Base-by-base conservation (phyloP, 306 rosid genomes). In the Pterocarpus santalinus region DNA sequence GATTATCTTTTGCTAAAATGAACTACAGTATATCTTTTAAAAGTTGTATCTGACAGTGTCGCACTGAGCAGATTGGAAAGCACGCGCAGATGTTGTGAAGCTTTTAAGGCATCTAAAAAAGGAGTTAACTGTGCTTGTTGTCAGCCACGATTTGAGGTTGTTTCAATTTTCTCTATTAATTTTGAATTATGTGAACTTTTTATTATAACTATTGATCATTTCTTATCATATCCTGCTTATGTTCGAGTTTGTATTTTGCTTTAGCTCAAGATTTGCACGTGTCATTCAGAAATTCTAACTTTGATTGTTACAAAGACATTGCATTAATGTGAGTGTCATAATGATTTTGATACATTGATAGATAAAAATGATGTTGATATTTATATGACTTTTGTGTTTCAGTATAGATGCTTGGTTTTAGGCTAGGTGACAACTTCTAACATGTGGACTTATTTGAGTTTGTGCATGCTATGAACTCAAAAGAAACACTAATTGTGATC, bases 111-210 rank as follows among this genome's bases (percentile, higher is more conserved):
- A 88, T 87, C 91, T 95, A 28, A 95, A 92, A 84, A 91, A 88
- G 78, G 94, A 95, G 60, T 81, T 95, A 66, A 89, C 95, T 35
- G 85, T 95, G 74, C 92, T 95, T 17, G 97, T 92, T 81, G 94
- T 94, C 69, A 91, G 98, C 90, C 98, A 94, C 67, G 98, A 91
- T 77, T 89, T 94, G 85, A 91, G 92, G 98, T 94, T 71, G 76
- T 49, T 65, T 57, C 44, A 28, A 14, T 55, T 75, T 80, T 34
- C 84, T 79, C 43, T 81, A 51, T 46, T 49, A 30, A 12, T 49
- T 72, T 67, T 55, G 75, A 43, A 79, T 60, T 52, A 75, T 74
- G 41, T 34, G 15, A 3, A 47, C 32, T 53, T 76, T 61, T 71
- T 13, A 57, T 53, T 72, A 76, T 60, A 72, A 63, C 71, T 61